Evolutionary conservation across 208 protist genomes (phyloP).

Genomic region (Endotrypanum monterogeii): DNA sequence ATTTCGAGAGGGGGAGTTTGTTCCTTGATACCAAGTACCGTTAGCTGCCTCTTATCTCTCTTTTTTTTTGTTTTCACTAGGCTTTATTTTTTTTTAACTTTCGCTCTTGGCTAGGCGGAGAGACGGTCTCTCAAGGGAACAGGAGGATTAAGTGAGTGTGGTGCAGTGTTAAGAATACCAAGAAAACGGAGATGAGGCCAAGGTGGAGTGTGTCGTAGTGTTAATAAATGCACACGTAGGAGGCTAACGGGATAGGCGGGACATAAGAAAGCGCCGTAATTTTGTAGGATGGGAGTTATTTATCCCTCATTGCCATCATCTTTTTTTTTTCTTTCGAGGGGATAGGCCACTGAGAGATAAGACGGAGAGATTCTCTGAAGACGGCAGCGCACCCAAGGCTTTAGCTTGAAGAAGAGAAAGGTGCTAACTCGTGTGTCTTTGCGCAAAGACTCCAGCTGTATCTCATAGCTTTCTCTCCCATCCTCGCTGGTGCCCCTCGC

Average conservation of each 20-base stretch:
- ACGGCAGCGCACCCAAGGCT: background rate
- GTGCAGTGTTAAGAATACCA: background rate
- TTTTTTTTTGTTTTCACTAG: background rate
- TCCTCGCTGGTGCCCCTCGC: background rate
- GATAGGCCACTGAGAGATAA: background rate
- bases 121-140: too few species aligned
- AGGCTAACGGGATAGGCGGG: too few species aligned
- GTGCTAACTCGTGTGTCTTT: background rate
- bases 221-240: too few species aligned
- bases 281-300: too few species aligned
- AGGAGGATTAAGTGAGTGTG: too few species aligned
- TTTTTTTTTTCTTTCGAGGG: background rate
- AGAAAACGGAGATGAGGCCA: background rate
- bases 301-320: too few species aligned
- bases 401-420: background rate
- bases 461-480: background rate
- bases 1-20: too few species aligned
- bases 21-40: too few species aligned
- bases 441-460: background rate
- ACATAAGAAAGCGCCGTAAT: too few species aligned
- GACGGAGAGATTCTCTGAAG: background rate
- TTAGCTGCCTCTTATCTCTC: too few species aligned
- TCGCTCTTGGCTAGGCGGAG: too few species aligned
- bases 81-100: background rate
- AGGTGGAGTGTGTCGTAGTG: too few species aligned